A percentile compares a stretch with the other conserved stretches of the same genome.
Conservation (phyloP, 2,329 filamentous ascomycete genomes). For the Berkeleyomyces rouxiae region DNA sequence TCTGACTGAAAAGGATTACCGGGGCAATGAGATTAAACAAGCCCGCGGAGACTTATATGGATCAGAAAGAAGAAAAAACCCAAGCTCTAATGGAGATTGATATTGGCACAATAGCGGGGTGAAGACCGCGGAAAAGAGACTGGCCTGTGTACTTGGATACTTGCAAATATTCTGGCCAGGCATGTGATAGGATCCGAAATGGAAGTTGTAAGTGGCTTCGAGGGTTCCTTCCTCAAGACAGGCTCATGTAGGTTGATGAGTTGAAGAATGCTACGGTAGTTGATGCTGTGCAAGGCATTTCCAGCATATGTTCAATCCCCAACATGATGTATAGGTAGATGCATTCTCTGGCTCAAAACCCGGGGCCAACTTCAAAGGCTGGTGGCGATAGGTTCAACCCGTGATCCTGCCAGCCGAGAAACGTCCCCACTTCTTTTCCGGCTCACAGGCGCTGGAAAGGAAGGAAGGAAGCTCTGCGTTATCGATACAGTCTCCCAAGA, state of each 20-base stretch:
- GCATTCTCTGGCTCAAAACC: no score
- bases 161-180: no score
- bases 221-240: no score
- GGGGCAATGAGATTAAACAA: not conserved
- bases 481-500: constrained; percentile 1
- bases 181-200: not conserved
- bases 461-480: not conserved
- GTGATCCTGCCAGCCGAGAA: not conserved
- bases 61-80: not conserved
- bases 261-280: no score
- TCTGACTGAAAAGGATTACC: not conserved
- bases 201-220: no score
- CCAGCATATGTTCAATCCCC: no score
- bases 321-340: no score
- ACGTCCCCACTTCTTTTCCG: not conserved
- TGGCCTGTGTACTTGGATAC: not conserved
- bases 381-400: no score
- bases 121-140: not conserved
- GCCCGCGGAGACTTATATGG: not conserved
- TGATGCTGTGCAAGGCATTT: no score
- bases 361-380: no score
- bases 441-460: not conserved
- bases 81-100: not conserved
- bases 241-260: no score
- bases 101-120: not conserved